Base-by-base conservation (phyloP, 192 early-diverging fungal species). In the Coemansia brasiliensis region DNA sequence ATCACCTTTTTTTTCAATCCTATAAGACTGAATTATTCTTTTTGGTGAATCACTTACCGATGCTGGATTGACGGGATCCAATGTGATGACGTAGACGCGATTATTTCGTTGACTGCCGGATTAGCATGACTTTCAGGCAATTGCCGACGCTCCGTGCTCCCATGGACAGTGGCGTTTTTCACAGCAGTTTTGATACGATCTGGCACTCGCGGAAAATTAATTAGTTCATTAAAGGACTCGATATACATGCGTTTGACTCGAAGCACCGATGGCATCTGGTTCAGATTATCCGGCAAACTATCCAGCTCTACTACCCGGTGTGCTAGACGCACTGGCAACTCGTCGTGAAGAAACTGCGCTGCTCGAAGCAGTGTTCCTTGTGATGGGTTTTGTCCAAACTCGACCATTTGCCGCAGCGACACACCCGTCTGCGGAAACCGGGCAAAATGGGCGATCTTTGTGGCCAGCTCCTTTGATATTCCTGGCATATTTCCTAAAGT, bases 171-270 rank as follows among this genome's bases (percentile, higher is more conserved):
- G 17, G 78, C 63, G 11, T 21, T 27, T 37, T 62, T 65, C 22
- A 73, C 66, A 0, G 78, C 78, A 0, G 64, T 63, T n/a, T 69
- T 65, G 15, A 80, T 70, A 24, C 69, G 54, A 24, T 69, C 63
- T 10, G 67, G 60, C 22, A 71, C 67, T n/a, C 63, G 65, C 0
- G 72, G 65, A 16, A 74, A 71, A 21, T 74, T 69, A 46, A 68
- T 67, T 16, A 74, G 68, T 55, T 81, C 69, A 77, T 89, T 81
- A 75, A 93, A 94, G 43, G 89, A 92, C 49, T 94, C 91, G 27
- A 92, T 89, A 74, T 98, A 98, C 95, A 92, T 94, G 66, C 93
- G 83, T 69, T 94, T 93, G 26, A 98, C 95, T n/a, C 85, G 83
- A 37, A 86, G 65, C 50, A 98, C 90, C 21, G 90, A 92, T 9